Conservation (phyloP, 192 early-diverging fungal genomes). For the Rhizophlyctis rosea region DNA sequence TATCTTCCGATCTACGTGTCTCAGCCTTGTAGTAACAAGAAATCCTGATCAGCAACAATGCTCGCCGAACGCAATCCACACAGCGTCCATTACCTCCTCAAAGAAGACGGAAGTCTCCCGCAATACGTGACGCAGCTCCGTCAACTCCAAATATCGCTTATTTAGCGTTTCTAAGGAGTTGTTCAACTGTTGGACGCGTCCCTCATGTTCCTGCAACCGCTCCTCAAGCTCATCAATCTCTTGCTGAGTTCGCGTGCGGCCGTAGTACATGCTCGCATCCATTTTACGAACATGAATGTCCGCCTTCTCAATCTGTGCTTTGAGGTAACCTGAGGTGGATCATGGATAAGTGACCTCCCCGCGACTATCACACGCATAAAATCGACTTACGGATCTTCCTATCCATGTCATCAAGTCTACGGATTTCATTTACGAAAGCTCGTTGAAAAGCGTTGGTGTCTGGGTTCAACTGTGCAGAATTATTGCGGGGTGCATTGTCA, state of each 20-base stretch:
- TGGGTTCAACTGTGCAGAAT: constrained; percentile 70
- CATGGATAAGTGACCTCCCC: constrained; percentile 3
- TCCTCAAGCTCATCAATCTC: constrained; percentile 94
- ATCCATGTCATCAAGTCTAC: constrained; percentile 96
- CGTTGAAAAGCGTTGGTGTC: constrained; percentile 96
- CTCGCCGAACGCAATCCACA: constrained; percentile 34
- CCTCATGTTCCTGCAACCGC: constrained; percentile 75
- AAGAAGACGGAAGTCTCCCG: constrained; percentile 84
- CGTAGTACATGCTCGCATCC: constrained; percentile 46
- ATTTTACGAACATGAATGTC: constrained; percentile 59
- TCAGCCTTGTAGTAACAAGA: too few species aligned
- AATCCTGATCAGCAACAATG: too few species aligned
- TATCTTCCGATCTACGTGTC: constrained; percentile 18
- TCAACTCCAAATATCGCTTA: constrained; percentile 81
- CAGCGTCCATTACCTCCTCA: constrained; percentile 72
- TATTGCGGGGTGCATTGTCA: too few species aligned
- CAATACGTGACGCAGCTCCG: constrained; percentile 86
- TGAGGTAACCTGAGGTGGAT: constrained; percentile 69
- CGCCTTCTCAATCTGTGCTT: constrained; percentile 72
- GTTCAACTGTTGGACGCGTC: constrained; percentile 81
- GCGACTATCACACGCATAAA: not conserved
- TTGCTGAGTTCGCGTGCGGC: constrained; percentile 72
- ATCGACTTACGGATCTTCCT: constrained; percentile 77
- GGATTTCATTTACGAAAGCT: constrained; percentile 91
- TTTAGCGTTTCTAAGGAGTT: constrained; percentile 81